These are phyloP conservation scores for Eleusine indica DNA, from an alignment of 176 grass and related monocot species.

Conservation along the genomic window DNA sequence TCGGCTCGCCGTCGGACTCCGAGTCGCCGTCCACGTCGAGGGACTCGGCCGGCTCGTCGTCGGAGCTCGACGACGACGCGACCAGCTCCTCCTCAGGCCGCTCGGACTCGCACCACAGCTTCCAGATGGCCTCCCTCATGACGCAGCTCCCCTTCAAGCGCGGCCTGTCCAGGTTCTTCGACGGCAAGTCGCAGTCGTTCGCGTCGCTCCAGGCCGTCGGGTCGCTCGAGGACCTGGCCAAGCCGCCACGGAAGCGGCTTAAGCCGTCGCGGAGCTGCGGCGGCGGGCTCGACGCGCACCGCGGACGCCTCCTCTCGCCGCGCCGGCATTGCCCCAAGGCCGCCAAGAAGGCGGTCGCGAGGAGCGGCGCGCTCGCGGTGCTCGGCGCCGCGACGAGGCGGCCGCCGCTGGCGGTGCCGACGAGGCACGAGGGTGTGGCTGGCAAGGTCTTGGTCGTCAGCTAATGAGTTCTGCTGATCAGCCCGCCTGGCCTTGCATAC, in stretches of 20 bases:
- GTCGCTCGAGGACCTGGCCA: slow-evolving; percentile 63
- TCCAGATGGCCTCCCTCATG: slow-evolving; percentile 72
- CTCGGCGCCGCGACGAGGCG: slow-evolving; percentile 28
- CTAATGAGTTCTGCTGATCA: not conserved
- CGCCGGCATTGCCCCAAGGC: slow-evolving; percentile 43
- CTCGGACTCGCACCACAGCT: slow-evolving; percentile 28
- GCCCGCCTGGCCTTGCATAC: not conserved
- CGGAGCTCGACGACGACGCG: slow-evolving; percentile 59
- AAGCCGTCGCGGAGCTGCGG: slow-evolving; percentile 61
- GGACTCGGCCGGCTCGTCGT: slow-evolving; percentile 29
- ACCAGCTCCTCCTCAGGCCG: slow-evolving; percentile 44
- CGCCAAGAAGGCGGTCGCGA: slow-evolving; percentile 38
- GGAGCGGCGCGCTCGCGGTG: slow-evolving; percentile 34
- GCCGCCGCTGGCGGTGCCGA: not conserved
- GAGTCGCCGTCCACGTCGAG: slow-evolving; percentile 28
- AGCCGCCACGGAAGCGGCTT: slow-evolving; percentile 59
- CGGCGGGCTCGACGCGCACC: slow-evolving; percentile 57
- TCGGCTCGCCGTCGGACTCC: slow-evolving; percentile 62
- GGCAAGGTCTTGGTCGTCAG: slow-evolving; percentile 29
- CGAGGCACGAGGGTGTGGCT: slow-evolving; percentile 24
- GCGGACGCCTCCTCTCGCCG: slow-evolving; percentile 37
- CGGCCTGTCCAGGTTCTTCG: slow-evolving; percentile 66
- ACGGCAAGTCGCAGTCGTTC: slow-evolving; percentile 82
- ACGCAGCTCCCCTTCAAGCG: slow-evolving; percentile 66
- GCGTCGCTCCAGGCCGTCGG: slow-evolving; percentile 56